A percentile compares a stretch with the other conserved stretches of the same genome.
phyloP scores from a whole-genome alignment of 768 basidiomycete genomes.

The Omphalotus guepiniiformis region DNA sequence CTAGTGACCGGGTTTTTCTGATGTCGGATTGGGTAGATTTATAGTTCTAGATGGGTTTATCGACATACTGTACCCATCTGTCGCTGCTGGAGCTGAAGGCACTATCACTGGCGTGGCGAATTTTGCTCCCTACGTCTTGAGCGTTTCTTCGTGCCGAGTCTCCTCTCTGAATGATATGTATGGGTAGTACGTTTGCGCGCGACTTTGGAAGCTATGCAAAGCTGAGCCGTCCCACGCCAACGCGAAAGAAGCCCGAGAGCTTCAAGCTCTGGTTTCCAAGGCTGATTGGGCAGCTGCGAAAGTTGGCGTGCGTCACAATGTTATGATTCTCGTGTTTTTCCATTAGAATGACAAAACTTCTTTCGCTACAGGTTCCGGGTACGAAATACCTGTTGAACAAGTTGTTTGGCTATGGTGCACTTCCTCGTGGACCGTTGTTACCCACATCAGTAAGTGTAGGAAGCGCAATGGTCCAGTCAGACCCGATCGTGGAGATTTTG shows the following conservation, averaged over 20 bases:
- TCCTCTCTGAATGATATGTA: not conserved
- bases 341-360: not conserved
- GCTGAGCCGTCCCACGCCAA: not conserved
- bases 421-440: not conserved
- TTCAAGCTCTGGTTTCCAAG: not conserved
- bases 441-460: not conserved
- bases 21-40: constrained; percentile 27
- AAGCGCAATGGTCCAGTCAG: not conserved
- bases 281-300: not conserved
- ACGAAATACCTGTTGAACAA: not conserved
- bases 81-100: constrained; percentile 47
- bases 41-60: constrained; percentile 60
- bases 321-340: not conserved
- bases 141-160: not conserved
- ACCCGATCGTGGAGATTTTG: not conserved
- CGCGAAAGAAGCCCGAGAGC: not conserved
- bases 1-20: too few relatives aligned
- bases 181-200: not conserved
- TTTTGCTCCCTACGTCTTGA: constrained; percentile 26
- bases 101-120: constrained; percentile 60
- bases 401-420: not conserved
- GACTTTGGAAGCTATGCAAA: not conserved
- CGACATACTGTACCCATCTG: constrained; percentile 56
- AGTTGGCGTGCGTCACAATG: not conserved
- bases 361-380: not conserved